Percentiles rank a stretch among this genome's conserved stretches.
Conservation (phyloP, 2,329 filamentous ascomycete genomes). For the Tympanopsis confertula region DNA sequence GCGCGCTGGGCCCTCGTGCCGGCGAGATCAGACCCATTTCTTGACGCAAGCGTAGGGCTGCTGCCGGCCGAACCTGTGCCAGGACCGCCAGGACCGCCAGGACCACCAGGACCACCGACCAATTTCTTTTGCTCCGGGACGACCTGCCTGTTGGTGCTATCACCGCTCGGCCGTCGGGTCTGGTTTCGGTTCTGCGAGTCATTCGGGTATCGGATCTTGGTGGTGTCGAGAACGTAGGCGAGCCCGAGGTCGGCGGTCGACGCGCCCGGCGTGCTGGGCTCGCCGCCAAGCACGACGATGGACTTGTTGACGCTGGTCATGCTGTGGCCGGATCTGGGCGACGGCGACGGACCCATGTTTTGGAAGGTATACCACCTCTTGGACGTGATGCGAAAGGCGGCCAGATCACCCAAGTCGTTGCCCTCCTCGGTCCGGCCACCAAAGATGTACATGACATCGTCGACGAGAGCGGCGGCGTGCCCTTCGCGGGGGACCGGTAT, state of each 20-base stretch:
- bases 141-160: conserved; percentile 11
- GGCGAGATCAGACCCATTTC: not conserved
- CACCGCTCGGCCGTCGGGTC: conserved; percentile 17
- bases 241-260: conserved; percentile 76
- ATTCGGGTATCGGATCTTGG: conserved; percentile 91
- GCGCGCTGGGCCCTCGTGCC: too few relatives aligned
- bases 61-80: not conserved
- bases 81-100: not conserved
- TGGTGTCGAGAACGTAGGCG: conserved; percentile 85
- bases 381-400: conserved; percentile 64
- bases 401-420: conserved; percentile 80
- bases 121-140: conserved; percentile 3
- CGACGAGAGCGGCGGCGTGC: conserved; percentile 83
- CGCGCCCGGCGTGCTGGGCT: conserved; percentile 76
- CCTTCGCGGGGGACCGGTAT: conserved; percentile 90
- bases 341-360: conserved; percentile 96
- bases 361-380: conserved; percentile 98
- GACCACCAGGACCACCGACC: too few relatives aligned
- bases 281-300: conserved; percentile 82
- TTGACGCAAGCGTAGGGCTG: not conserved
- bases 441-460: conserved; percentile 99
- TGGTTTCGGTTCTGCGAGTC: conserved; percentile 40
- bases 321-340: conserved; percentile 84
- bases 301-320: conserved; percentile 94
- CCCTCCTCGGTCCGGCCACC: conserved; percentile 92